Conservation (phyloP, 345 rosid species). For the Xanthoceras sorbifolium region DNA sequence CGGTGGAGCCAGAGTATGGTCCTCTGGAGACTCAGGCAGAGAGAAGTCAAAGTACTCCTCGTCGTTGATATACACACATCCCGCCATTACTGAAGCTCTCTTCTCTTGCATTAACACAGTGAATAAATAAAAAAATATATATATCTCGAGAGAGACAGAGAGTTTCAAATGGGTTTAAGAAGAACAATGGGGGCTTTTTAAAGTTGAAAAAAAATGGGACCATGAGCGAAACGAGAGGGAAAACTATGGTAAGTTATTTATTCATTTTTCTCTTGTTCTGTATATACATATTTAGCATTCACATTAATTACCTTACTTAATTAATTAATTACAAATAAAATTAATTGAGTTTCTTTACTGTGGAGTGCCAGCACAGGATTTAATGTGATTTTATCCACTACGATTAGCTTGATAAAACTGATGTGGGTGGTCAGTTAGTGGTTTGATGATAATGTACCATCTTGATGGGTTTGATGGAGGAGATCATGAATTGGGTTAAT, state of each 20-base stretch:
- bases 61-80: neutral
- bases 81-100: conserved; percentile 15
- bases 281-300: neutral
- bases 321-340: neutral
- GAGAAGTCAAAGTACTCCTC: conserved; percentile 2
- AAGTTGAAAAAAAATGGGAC: neutral
- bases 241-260: conserved; percentile 6
- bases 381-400: no score
- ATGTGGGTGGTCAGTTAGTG: no score
- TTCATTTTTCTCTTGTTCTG: no score
- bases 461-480: no score
- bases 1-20: neutral
- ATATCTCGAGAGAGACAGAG: neutral
- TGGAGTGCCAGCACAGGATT: neutral
- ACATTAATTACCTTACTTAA: neutral
- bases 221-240: conserved; percentile 22
- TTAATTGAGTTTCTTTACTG: neutral
- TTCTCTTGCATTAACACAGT: conserved; percentile 12
- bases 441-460: no score
- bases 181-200: neutral
- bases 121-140: neutral
- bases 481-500: no score
- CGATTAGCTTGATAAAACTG: no score
- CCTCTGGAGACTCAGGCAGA: neutral
- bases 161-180: neutral